Evolutionary conservation across 2,329 filamentous ascomycete genomes (phyloP).

Genomic region (Sporothrix protearum): DNA sequence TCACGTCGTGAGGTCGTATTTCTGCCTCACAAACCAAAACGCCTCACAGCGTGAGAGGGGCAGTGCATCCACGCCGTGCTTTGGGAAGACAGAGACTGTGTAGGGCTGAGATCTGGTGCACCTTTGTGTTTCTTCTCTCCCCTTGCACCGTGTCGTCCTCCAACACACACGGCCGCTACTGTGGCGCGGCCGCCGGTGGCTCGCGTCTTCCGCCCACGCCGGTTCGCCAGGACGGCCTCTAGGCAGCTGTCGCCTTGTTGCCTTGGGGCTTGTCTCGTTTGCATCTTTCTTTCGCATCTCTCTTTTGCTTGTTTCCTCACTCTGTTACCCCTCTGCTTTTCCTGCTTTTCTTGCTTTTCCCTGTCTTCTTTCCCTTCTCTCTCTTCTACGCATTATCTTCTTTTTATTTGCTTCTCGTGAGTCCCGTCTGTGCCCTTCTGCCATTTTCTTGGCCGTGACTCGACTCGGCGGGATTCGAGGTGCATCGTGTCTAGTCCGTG

Average conservation of each 20-base stretch:
- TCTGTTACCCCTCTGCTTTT: background rate
- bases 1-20: background rate
- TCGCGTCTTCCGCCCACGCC: conserved; percentile 22
- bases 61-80: background rate
- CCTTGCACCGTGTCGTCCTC: background rate
- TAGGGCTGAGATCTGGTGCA: background rate
- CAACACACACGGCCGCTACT: background rate
- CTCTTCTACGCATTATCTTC: background rate
- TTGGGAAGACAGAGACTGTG: background rate
- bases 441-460: conserved; percentile 6
- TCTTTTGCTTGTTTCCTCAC: background rate
- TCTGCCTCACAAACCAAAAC: background rate
- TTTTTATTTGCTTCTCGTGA: background rate
- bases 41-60: conserved; percentile 16
- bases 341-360: too few species aligned
- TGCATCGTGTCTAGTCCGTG: background rate
- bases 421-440: background rate
- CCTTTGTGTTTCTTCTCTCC: background rate
- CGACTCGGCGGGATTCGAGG: conserved; percentile 1
- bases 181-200: conserved; percentile 21
- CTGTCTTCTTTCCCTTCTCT: background rate
- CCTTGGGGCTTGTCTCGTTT: too few species aligned
- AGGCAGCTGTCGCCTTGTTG: conserved; percentile 31
- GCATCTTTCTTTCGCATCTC: too few species aligned
- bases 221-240: conserved; percentile 24